A percentile compares a stretch with the other conserved stretches of the same genome.
phyloP scores from a whole-genome alignment of 345 rosid genomes.

The Salix purpurea region DNA sequence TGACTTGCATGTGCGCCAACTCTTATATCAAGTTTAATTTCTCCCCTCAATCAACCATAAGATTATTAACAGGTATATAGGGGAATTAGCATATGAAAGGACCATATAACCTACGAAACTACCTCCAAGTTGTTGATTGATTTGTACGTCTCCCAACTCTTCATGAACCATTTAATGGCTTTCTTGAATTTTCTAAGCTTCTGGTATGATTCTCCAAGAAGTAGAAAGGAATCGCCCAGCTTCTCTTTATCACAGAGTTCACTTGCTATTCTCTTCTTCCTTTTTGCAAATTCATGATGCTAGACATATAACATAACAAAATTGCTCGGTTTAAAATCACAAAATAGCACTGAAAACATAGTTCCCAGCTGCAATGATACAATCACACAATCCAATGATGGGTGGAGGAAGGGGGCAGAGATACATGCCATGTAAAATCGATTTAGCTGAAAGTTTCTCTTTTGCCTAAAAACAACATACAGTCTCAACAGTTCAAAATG shows the following conservation, averaged over 20 bases:
- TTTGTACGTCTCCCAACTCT: slow-evolving; percentile 62
- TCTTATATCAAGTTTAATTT: neutral
- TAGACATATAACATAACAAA: slow-evolving; percentile 28
- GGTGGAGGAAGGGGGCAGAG: neutral
- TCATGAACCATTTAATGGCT: slow-evolving; percentile 71
- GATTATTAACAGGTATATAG: neutral
- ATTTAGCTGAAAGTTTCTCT: neutral
- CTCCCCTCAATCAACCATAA: neutral
- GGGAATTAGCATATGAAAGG: neutral
- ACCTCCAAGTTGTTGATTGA: slow-evolving; percentile 84
- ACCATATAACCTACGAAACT: slow-evolving; percentile 22
- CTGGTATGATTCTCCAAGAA: slow-evolving; percentile 79
- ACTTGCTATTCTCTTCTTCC: slow-evolving; percentile 64
- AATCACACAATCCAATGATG: slow-evolving; percentile 1
- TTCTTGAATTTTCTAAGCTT: slow-evolving; percentile 69
- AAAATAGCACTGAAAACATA: slow-evolving; percentile 4
- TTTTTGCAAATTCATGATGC: slow-evolving; percentile 78
- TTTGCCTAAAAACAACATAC: neutral
- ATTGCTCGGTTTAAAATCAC: slow-evolving; percentile 7
- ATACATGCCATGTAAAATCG: neutral
- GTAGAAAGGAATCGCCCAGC: slow-evolving; percentile 67
- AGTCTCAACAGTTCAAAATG: neutral
- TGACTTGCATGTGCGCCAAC: slow-evolving; percentile 4
- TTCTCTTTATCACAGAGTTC: slow-evolving; percentile 84
- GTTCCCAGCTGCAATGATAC: neutral